Evolutionary conservation across 306 rosid genomes (phyloP), one percentile per base, ranked within the genome.

Genomic region (Phaseolus lunatus): DNA sequence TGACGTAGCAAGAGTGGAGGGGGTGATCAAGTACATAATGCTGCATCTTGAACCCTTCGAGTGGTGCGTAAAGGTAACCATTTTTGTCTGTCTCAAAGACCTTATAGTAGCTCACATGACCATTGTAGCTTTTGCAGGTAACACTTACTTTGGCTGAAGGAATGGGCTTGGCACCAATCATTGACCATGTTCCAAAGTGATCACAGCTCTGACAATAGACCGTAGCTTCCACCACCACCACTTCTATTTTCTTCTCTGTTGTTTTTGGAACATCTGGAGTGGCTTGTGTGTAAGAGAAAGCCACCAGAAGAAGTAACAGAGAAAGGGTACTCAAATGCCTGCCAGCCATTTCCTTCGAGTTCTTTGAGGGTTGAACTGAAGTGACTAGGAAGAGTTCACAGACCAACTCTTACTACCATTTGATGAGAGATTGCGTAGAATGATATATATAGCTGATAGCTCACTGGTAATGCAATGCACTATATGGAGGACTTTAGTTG

Each of bases 181-280:
- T 62, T 48, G 99, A 89, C 98, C 97, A 88, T 0, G 87, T 77
- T 77, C 98, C 96, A 12, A 71, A 61, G 54, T 70, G 88, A 4
- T 88, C 87, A 81, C 99, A 96, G 85, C 85, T 91, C 83, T 92
- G 96, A 84, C 98, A 95, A 73, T 87, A 95, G 18, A 95, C 96
- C 41, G 78, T 45, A 5, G 97, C 90, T 82, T 95, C 99, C 26
- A 95, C 91, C 26, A 95, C 91, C 26, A 88, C 92, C 16, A 91
- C 88, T 0, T 87, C 85, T 18, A 74, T 70, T 37, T 84, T 81
- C 83, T 89, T 88, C 76, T 80, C 78, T 61, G 49, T 37, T 29
- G 64, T 68, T 26, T 54, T 35, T 3, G 73, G 67, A 67, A 31
- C 64, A 56, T 72, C n/a, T 24, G 79, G 72, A 35, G 18, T 45